Evolutionary conservation across 169 alveolate species (phyloP).

Genomic region (Eimeria sp.): DNA sequence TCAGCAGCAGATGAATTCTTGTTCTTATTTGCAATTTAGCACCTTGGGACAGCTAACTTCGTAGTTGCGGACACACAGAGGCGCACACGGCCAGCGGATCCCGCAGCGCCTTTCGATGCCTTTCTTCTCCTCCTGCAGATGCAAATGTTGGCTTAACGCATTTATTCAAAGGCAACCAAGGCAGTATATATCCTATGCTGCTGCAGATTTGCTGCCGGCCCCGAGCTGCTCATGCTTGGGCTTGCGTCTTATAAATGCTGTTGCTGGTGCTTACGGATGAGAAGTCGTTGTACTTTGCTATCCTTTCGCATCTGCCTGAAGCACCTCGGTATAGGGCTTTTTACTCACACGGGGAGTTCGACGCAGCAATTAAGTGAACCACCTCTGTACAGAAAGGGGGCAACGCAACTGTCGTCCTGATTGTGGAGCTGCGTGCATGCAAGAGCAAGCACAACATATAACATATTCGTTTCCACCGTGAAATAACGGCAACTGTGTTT

Average conservation of each 20-base stretch:
- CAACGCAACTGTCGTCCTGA: constrained; percentile 46
- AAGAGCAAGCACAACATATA: not conserved
- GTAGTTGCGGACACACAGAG: constrained; percentile 51
- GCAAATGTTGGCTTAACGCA: too few relatives aligned
- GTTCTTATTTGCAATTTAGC: too few relatives aligned
- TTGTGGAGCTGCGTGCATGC: not conserved
- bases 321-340: too few relatives aligned
- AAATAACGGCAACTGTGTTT: not conserved
- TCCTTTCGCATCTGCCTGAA: constrained; percentile 72
- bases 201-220: too few relatives aligned
- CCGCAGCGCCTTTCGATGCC: constrained; percentile 65
- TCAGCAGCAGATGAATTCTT: too few relatives aligned
- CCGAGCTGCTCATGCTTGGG: too few relatives aligned
- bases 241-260: too few relatives aligned
- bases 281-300: not conserved
- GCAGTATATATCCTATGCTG: not conserved
- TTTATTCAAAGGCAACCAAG: not conserved
- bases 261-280: not conserved
- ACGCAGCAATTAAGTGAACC: not conserved
- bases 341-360: not conserved
- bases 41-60: constrained; percentile 69
- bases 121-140: constrained; percentile 58
- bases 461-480: too few relatives aligned
- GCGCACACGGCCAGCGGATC: constrained; percentile 68
- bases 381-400: constrained; percentile 69